Conservation (phyloP, 345 rosid species). For the Kandelia obovata region DNA sequence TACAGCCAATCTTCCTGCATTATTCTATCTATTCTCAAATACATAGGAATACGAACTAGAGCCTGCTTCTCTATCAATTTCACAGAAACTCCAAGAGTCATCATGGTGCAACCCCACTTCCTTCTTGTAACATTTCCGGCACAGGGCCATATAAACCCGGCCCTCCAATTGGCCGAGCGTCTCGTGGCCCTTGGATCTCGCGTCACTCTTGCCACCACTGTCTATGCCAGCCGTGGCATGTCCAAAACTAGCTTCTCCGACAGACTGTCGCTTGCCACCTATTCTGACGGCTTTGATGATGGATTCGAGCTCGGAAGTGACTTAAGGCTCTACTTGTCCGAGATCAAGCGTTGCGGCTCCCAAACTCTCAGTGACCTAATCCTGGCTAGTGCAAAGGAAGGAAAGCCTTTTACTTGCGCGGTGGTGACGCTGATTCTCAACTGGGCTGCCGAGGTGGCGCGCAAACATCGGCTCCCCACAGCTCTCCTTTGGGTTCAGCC, state of each 20-base stretch:
- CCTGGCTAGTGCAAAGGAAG: constrained; percentile 1
- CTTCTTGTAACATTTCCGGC: constrained; percentile 49
- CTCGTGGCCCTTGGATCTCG: constrained; percentile 43
- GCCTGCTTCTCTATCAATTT: too few species aligned
- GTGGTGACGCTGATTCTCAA: constrained; percentile 49
- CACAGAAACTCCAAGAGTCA: too few species aligned
- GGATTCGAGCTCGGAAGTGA: constrained; percentile 38
- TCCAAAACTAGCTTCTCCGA: constrained; percentile 21
- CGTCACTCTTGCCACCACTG: constrained; percentile 46
- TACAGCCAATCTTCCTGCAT: too few species aligned
- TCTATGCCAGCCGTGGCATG: constrained; percentile 47
- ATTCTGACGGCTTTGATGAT: constrained; percentile 61
- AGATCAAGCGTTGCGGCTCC: constrained; percentile 41
- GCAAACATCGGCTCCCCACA: constrained; percentile 30
- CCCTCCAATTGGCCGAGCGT: constrained; percentile 53
- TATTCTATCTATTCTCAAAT: too few species aligned
- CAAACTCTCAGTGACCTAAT: constrained; percentile 37
- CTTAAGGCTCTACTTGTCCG: constrained; percentile 21
- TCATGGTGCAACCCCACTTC: constrained; percentile 37
- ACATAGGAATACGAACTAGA: too few species aligned
- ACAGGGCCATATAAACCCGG: constrained; percentile 71
- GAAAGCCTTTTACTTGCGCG: constrained; percentile 32
- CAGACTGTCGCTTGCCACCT: constrained; percentile 42
- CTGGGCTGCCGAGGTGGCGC: constrained; percentile 52
- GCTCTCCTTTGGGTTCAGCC: constrained; percentile 66